Percentiles rank a stretch among this genome's conserved stretches.
phyloP scores from a whole-genome alignment of 164 flowering plant species.

The Magnolia sinica region DNA sequence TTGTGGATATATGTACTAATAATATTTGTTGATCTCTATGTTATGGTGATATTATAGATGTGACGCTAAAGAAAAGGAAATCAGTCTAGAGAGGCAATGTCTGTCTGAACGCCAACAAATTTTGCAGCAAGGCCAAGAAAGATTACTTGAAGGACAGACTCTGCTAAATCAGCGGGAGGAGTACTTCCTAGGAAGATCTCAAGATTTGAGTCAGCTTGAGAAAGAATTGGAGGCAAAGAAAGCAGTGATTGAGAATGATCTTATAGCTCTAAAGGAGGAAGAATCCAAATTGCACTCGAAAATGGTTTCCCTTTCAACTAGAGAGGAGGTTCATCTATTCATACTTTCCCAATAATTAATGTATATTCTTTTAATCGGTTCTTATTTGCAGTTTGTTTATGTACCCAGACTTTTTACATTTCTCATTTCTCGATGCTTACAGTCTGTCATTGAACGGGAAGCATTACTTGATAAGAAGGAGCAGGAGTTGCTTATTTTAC shows the following conservation, averaged over 20 bases:
- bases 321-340: constrained; percentile 60
- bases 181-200: constrained; percentile 43
- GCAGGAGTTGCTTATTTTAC: constrained; percentile 58
- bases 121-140: constrained; percentile 65
- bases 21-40: not conserved
- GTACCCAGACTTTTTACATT: not conserved
- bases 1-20: too few species aligned
- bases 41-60: constrained; percentile 34
- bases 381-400: not conserved
- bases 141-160: constrained; percentile 65
- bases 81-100: constrained; percentile 61
- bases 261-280: constrained; percentile 41
- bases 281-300: constrained; percentile 41
- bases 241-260: constrained; percentile 42
- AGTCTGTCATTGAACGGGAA: constrained; percentile 64
- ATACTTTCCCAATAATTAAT: not conserved
- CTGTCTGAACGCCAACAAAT: constrained; percentile 56
- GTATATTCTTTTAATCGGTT: not conserved
- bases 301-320: constrained; percentile 41
- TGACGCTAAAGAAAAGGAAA: constrained; percentile 80
- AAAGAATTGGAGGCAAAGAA: constrained; percentile 62
- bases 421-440: constrained; percentile 4
- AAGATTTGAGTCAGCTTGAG: constrained; percentile 50
- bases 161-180: constrained; percentile 77
- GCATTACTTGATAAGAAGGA: constrained; percentile 53